Evolutionary conservation across 768 basidiomycete genomes (phyloP).

Genomic region (Cystobasidium onofrii): DNA sequence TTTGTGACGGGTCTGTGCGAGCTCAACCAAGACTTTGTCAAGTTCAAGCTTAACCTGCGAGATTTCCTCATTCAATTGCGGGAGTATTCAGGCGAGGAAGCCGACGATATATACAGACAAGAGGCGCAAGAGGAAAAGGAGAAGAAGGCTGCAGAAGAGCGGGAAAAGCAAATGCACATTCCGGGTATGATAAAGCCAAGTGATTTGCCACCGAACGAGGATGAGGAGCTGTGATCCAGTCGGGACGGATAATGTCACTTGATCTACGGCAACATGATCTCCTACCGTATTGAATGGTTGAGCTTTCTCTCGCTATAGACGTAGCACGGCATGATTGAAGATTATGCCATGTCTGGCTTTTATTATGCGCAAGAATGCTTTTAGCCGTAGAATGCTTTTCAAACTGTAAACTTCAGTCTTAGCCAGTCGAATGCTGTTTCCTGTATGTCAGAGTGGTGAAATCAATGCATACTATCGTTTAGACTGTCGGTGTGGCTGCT

Average conservation of each 20-base stretch:
- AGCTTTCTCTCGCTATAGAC: no score
- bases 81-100: conserved; percentile 79
- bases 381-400: no score
- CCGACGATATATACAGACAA: conserved; percentile 81
- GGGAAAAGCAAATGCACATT: conserved; percentile 79
- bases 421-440: not conserved
- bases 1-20: conserved; percentile 49
- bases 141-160: conserved; percentile 70
- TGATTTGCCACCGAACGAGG: conserved; percentile 28
- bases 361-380: no score
- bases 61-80: conserved; percentile 98
- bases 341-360: no score
- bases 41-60: conserved; percentile 75
- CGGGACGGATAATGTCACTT: no score
- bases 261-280: no score
- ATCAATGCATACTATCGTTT: not conserved
- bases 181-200: conserved; percentile 93
- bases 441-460: not conserved
- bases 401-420: not conserved
- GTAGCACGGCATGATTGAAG: no score
- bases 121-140: conserved; percentile 84
- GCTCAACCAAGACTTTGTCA: conserved; percentile 47
- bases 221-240: conserved; percentile 28
- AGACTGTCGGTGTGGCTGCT: not conserved
- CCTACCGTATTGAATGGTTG: no score